Percentiles rank a stretch among this genome's conserved stretches.
phyloP scores from a whole-genome alignment of 2,329 filamentous ascomycete genomes.

The Aaosphaeria pasadenensis region DNA sequence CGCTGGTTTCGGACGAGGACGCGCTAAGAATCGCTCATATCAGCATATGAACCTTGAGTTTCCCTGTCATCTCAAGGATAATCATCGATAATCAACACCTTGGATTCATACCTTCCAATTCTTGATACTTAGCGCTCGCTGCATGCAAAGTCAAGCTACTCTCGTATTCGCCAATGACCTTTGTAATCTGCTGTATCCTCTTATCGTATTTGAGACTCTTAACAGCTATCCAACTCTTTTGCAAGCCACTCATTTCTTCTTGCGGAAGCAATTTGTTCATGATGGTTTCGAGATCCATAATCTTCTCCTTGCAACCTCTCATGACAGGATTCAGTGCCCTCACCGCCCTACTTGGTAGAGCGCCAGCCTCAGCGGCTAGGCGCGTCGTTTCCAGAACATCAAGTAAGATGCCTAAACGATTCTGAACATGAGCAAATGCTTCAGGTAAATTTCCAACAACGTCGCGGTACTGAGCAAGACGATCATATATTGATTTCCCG shows the following conservation, averaged over 20 bases:
- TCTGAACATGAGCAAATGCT: conserved; percentile 5
- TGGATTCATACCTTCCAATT: too few species aligned
- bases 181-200: conserved; percentile 9
- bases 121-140: too few species aligned
- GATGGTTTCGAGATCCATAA: conserved; percentile 7
- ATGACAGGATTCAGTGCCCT: conserved; percentile 8
- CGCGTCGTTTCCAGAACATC: conserved; percentile 6
- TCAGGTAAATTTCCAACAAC: conserved; percentile 7
- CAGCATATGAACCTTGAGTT: too few species aligned
- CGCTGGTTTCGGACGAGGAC: not conserved
- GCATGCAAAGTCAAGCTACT: conserved; percentile 3
- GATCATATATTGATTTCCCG: conserved; percentile 5
- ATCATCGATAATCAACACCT: too few species aligned
- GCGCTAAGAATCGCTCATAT: too few species aligned
- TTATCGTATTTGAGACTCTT: conserved; percentile 9
- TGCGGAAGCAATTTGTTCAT: conserved; percentile 7
- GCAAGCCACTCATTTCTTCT: conserved; percentile 3
- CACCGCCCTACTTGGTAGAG: conserved; percentile 3
- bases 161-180: conserved; percentile 3
- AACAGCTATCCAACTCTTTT: conserved; percentile 8
- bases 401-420: conserved; percentile 6
- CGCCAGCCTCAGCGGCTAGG: not conserved
- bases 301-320: conserved; percentile 8
- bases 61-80: too few species aligned
- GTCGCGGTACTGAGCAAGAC: conserved; percentile 9